Evolutionary conservation across 371 early-diverging fungal species (phyloP).

Genomic region (Mucor irregularis): DNA sequence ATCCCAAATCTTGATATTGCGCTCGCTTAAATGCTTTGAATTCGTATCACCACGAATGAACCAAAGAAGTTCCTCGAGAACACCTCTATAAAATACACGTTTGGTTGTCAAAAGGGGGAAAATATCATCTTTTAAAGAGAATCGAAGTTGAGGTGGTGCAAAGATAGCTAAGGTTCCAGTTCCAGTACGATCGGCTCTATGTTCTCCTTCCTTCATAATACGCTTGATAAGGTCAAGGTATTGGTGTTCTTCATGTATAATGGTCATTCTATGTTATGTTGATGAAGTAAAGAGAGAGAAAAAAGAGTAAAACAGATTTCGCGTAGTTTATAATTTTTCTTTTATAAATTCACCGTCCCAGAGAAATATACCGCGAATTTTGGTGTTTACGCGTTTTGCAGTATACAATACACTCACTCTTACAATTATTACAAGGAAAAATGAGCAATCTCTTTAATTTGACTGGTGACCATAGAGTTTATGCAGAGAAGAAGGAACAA

Average conservation of each 20-base stretch:
- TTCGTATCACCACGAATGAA: conserved; percentile 96
- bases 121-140: conserved; percentile 74
- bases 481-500: background rate
- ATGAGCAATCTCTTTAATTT: background rate
- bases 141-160: conserved; percentile 93
- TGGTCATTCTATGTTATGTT: conserved; percentile 14
- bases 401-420: background rate
- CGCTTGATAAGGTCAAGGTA: conserved; percentile 86
- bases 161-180: conserved; percentile 96
- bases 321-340: background rate
- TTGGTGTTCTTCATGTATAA: conserved; percentile 79
- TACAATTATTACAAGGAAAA: background rate
- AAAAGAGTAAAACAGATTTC: background rate
- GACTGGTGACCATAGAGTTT: background rate
- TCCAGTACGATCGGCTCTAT: conserved; percentile 93
- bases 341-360: conserved; percentile 6
- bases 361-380: background rate
- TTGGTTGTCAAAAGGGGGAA: conserved; percentile 99
- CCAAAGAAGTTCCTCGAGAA: conserved; percentile 98
- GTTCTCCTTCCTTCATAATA: conserved; percentile 81
- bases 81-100: conserved; percentile 89
- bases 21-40: conserved; percentile 75
- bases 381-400: background rate
- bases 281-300: conserved; percentile 9
- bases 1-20: conserved; percentile 97